Evolutionary conservation across 2,329 filamentous ascomycete species (phyloP).

Genomic region (Sporothrix phasma): DNA sequence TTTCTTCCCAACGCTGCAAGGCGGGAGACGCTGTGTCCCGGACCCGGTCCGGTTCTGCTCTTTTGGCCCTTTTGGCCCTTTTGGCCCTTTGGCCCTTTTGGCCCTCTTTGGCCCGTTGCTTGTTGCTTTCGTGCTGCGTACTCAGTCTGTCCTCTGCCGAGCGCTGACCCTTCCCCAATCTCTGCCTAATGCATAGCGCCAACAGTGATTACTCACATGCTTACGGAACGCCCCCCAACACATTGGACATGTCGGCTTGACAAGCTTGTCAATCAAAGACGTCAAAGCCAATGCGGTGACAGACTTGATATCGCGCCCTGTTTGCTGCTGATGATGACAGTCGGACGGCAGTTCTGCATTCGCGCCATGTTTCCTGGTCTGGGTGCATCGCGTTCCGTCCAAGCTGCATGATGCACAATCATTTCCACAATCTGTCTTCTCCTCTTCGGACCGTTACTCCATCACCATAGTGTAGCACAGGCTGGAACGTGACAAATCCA

Average conservation of each 20-base stretch:
- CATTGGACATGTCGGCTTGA: not conserved
- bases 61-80: not conserved
- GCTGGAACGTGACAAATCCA: not conserved
- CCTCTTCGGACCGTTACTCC: no score
- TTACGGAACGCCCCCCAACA: not conserved
- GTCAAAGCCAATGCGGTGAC: not conserved
- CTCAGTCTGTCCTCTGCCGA: no score
- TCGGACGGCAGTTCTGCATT: not conserved
- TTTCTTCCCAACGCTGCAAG: not conserved
- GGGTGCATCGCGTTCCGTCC: not conserved
- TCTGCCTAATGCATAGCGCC: slow-evolving; percentile 2
- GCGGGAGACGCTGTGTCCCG: not conserved
- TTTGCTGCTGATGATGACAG: no score
- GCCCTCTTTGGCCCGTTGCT: no score
- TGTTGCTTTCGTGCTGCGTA: no score
- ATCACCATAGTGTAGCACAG: no score
- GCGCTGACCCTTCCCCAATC: not conserved
- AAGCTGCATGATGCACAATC: not conserved
- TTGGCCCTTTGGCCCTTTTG: not conserved
- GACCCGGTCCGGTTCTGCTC: not conserved
- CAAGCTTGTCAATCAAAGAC: not conserved
- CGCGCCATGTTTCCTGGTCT: not conserved
- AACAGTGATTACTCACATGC: slow-evolving; percentile 3
- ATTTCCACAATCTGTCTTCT: not conserved
- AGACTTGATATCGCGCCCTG: not conserved